Evolutionary conservation across 164 flowering plant genomes (phyloP), one percentile per base, ranked within the genome.

Genomic region (Umbellularia californica): DNA sequence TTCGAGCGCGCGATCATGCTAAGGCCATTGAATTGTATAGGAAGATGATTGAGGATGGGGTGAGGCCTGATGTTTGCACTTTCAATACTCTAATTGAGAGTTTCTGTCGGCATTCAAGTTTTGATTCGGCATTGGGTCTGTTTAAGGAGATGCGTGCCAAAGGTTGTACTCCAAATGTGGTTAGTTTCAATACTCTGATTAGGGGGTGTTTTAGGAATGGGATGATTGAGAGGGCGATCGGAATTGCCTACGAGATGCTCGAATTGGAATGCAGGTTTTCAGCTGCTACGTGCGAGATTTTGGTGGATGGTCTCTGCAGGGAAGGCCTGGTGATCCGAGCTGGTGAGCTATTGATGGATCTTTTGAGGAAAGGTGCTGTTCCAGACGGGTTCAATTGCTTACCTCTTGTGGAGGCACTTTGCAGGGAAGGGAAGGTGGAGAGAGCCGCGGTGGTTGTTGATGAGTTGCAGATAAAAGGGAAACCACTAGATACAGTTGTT

Each of bases 151-250:
- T 95, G 94, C 90, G 80, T 79, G 81, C 55, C 27, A 85, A 77
- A 65, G 93, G 94, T 5, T 88, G 95, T 78, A 63, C 73, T 30
- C 99, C 99, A 0, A 87, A 95, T 87, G 98, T 93, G 77, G 90
- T 93, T 74, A 95, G 82, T 74, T 95, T 95, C 65, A 95, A 93
- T 74, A 95, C 98, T 72, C 73, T 95, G 83, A 89, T 95, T 63
- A 83, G 75, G 41, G 95, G 95, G 24, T 88, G 90, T 50, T 87
- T 92, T 28, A 81, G 86, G 74, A 86, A 84, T 73, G 81, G 81
- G 80, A 90, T 88, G 79, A 74, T 88, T 55, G 88, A 92, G 41
- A 88, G 90, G 70, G 97, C 90, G 20, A 81, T 95, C 51, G 87
- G 78, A 63, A 84, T 93, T 92, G 97, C 93, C 1, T 83, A 87